A percentile compares a stretch with the other conserved stretches of the same genome.
Conservation (phyloP, 1,284 basidiomycete genomes). For the Cystobasidium slooffiae region DNA sequence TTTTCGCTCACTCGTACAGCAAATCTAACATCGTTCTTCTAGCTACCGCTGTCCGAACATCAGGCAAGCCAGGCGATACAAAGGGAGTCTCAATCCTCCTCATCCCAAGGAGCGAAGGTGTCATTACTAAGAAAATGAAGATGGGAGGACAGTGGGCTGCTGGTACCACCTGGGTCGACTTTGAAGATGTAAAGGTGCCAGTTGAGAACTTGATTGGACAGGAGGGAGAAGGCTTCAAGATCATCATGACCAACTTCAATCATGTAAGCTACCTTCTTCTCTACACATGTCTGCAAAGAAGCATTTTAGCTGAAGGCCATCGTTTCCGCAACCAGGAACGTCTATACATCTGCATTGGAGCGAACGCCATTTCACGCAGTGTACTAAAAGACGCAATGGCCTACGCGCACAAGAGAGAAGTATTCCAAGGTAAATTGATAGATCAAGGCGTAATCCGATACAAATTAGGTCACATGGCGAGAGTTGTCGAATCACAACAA, state of each 20-base stretch:
- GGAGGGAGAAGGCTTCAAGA: conserved; percentile 46
- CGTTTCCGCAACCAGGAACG: conserved; percentile 25
- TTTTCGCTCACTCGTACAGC: neutral
- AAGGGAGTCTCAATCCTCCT: conserved; percentile 56
- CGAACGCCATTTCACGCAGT: conserved; percentile 47
- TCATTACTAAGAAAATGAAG: conserved; percentile 46
- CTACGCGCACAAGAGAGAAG: conserved; percentile 52
- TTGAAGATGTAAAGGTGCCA: conserved; percentile 56
- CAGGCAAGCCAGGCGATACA: conserved; percentile 56
- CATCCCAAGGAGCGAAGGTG: conserved; percentile 52
- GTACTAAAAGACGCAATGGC: conserved; percentile 45
- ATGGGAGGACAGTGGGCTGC: conserved; percentile 49
- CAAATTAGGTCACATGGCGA: conserved; percentile 52
- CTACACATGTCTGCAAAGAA: neutral
- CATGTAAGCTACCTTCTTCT: conserved; percentile 3
- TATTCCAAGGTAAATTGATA: conserved; percentile 50
- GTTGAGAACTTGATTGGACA: conserved; percentile 57
- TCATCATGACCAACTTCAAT: conserved; percentile 50
- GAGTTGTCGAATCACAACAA: conserved; percentile 46
- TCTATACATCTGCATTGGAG: conserved; percentile 51
- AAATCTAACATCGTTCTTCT: conserved; percentile 32
- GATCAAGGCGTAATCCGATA: conserved; percentile 54
- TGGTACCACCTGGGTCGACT: conserved; percentile 56
- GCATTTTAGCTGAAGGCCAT: neutral
- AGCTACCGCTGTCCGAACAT: conserved; percentile 57